Evolutionary conservation across 2,329 filamentous ascomycete species (phyloP).

Genomic region (Aureobasidium sp.): DNA sequence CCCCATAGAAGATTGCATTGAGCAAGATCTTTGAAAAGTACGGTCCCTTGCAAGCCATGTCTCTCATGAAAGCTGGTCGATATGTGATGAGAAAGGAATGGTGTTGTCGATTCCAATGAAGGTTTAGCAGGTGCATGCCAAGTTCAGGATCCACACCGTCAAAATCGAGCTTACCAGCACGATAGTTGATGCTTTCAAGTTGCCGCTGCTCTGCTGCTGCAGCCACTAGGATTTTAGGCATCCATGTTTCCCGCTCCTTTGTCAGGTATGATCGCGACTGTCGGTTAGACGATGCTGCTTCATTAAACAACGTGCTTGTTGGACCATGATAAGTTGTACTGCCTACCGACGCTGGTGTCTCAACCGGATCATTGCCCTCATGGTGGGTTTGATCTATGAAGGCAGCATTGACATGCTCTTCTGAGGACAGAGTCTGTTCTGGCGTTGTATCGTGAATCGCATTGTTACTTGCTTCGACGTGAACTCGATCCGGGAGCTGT

Average conservation of each 20-base stretch:
- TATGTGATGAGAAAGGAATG: constrained; percentile 19
- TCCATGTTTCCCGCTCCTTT: constrained; percentile 27
- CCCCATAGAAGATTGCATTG: constrained; percentile 44
- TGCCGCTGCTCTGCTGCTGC: constrained; percentile 42
- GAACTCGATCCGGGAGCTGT: neutral
- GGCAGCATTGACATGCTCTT: no score
- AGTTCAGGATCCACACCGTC: constrained; percentile 46
- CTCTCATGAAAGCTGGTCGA: constrained; percentile 19
- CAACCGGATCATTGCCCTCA: constrained; percentile 22
- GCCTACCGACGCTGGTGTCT: constrained; percentile 2
- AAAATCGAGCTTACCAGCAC: constrained; percentile 42
- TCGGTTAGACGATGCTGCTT: constrained; percentile 17
- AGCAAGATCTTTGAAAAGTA: constrained; percentile 50
- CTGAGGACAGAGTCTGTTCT: neutral
- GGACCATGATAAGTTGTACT: constrained; percentile 42
- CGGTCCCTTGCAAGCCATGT: constrained; percentile 38
- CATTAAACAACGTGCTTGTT: constrained; percentile 42
- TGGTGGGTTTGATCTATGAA: neutral
- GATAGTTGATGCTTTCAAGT: constrained; percentile 40
- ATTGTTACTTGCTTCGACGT: neutral
- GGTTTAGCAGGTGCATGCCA: constrained; percentile 41
- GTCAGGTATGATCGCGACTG: constrained; percentile 12
- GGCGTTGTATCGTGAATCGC: no score
- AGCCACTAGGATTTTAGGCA: constrained; percentile 38
- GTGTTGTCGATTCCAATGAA: constrained; percentile 30